These are phyloP conservation scores for Dactylonectria estremocensis DNA, from an alignment of 2,329 filamentous ascomycete genomes.

Conservation along the genomic window DNA sequence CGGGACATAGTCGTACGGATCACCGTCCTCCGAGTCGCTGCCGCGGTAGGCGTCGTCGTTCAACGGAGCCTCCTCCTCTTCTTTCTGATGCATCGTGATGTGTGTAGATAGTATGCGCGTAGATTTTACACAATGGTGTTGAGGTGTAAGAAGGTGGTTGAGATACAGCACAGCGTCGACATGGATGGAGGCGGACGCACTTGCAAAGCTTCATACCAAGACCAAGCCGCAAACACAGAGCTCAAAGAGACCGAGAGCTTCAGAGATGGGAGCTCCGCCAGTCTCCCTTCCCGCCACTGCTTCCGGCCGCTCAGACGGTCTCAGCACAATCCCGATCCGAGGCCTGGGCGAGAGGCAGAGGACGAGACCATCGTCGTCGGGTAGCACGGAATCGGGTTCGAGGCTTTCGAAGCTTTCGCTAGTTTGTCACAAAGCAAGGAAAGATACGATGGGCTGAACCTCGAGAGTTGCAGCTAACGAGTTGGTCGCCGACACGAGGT, in stretches of 20 bases:
- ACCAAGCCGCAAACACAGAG: conserved; percentile 27
- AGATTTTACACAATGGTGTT: not conserved
- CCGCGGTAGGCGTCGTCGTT: conserved; percentile 30
- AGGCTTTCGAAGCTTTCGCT: conserved; percentile 32
- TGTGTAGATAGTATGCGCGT: not conserved
- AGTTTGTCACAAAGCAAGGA: conserved; percentile 24
- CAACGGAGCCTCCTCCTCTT: conserved; percentile 41
- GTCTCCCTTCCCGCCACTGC: conserved; percentile 20
- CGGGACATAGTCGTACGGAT: conserved; percentile 36
- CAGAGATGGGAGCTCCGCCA: conserved; percentile 25
- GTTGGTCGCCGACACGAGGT: not conserved
- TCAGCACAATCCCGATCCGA: conserved; percentile 27
- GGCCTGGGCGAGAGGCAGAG: conserved; percentile 24
- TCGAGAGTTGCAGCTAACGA: not conserved
- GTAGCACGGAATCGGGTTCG: not conserved
- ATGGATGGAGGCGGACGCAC: not conserved
- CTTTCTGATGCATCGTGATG: conserved; percentile 41
- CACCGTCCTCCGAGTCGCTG: conserved; percentile 38
- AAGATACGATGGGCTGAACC: conserved; percentile 18
- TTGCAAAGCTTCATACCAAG: conserved; percentile 13
- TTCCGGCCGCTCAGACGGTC: conserved; percentile 18
- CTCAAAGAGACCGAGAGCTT: not conserved
- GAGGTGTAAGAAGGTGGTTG: not conserved
- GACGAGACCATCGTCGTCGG: conserved; percentile 18
- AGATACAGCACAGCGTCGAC: not conserved